These are phyloP conservation scores for Houttuynia cordata DNA, from an alignment of 164 flowering plant genomes.

Conservation along the genomic window DNA sequence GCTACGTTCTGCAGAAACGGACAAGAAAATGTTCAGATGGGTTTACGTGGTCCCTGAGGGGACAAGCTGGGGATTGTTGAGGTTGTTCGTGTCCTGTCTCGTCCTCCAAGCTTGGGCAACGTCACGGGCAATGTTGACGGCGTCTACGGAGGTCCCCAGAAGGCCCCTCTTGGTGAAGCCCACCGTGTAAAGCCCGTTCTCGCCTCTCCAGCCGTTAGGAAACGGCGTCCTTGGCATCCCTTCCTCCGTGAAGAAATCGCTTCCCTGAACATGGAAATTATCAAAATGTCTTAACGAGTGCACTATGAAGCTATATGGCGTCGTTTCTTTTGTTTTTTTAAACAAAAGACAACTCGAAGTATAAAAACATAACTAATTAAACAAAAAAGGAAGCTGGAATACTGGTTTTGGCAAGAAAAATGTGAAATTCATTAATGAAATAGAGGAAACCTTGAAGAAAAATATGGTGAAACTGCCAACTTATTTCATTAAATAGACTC, in stretches of 20 bases:
- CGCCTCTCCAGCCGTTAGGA: slow-evolving; percentile 84
- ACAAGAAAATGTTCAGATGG: slow-evolving; percentile 1
- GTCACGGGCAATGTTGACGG: slow-evolving; percentile 59
- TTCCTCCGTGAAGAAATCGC: slow-evolving; percentile 59
- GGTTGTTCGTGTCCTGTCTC: slow-evolving; percentile 5
- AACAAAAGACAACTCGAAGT: no score
- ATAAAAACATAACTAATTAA: no score
- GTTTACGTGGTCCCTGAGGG: no score
- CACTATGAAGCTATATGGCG: no score
- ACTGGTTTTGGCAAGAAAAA: no score
- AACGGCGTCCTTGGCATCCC: slow-evolving; percentile 83
- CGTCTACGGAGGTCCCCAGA: slow-evolving; percentile 61
- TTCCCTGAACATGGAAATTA: slow-evolving; percentile 25
- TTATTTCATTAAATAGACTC: no score
- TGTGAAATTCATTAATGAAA: no score
- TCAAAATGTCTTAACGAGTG: background rate
- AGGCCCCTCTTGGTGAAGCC: slow-evolving; percentile 84
- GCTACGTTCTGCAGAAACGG: background rate
- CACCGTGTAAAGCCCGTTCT: slow-evolving; percentile 60
- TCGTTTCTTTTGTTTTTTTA: no score
- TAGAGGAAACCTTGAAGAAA: no score
- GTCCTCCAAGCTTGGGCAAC: slow-evolving; percentile 48
- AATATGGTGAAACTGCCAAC: no score
- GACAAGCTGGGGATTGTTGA: slow-evolving; percentile 5
- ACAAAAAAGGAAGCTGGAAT: no score